Base-by-base conservation (phyloP, 768 basidiomycete species). In the Amanita polypyramis region DNA sequence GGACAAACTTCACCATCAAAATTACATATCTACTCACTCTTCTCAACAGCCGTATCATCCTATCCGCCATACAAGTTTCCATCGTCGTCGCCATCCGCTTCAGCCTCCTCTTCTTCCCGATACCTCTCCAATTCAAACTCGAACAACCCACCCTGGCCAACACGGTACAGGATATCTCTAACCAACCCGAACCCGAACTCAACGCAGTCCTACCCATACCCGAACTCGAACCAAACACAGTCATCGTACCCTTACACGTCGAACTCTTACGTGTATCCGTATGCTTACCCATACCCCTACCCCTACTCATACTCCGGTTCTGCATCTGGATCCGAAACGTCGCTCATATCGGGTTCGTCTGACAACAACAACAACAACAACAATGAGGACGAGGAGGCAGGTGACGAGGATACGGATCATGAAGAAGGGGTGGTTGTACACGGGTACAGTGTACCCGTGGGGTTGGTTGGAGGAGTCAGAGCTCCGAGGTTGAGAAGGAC, bases 21-120 rank as follows among this genome's bases (percentile, higher is more conserved):
- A 17, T 14, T 42, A 3, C 40, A 40, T 37, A 25, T 48, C 14
- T 43, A 49, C 32, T 39, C 48, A 10, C 43, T 43, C 35, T 43
- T 49, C 42, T 15, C 48, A 12, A 19, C 47, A 2, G 37, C 47
- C 12, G 47, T 48, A 17, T 40, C 47, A 7, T 48, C 47, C 7
- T 15, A 29, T 14, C 47, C 47, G 6, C 36, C 37, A 3, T 48
- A 39, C 47, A 23, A 35, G n/a, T 48, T 48, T 25, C 47, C 47
- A 19, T 42, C 37, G 11, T 2, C n/a, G 3, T 37, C 38, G 4
- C 20, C 40, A 15, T 17, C 46, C 0, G 12, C 46, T 21, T 19
- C 47, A 10, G 8, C 37, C 29, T 42, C 47, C 17, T 30, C 38
- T 30, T 37, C 47, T 15, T 5, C 21, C 6, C 40, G 23, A 42